These are phyloP conservation scores for Zygosaccharomyces pseudobailii DNA, from an alignment of 1,139 yeast species.

Conservation along the genomic window DNA sequence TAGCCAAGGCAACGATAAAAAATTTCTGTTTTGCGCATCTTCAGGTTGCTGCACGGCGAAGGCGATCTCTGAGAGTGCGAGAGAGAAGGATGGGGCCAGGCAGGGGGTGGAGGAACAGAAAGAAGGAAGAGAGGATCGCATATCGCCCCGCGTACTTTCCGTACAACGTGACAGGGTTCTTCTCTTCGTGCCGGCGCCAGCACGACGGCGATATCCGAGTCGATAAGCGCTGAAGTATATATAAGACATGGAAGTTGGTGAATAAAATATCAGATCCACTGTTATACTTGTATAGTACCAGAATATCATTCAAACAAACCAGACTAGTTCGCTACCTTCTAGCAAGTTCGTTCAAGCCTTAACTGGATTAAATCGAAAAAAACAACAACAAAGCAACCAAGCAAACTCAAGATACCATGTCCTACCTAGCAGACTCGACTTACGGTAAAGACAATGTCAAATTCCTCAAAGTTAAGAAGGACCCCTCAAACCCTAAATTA, in stretches of 20 bases:
- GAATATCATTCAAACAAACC: too few species aligned
- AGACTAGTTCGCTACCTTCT: too few species aligned
- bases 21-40: not conserved
- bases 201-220: constrained; percentile 6
- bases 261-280: too few species aligned
- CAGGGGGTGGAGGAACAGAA: too few species aligned
- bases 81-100: too few species aligned
- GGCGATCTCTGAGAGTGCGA: too few species aligned
- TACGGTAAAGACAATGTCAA: constrained; percentile 93
- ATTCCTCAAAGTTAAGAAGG: constrained; percentile 79
- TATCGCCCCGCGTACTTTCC: constrained; percentile 2
- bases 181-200: too few species aligned
- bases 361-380: too few species aligned
- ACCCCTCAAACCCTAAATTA: constrained; percentile 58
- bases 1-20: too few species aligned
- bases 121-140: not conserved
- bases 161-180: not conserved
- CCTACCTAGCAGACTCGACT: constrained; percentile 43
- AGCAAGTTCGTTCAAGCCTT: too few species aligned
- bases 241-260: not conserved
- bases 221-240: constrained; percentile 8
- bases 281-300: too few species aligned
- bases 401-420: constrained; percentile 8
- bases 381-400: not conserved
- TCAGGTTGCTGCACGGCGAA: not conserved